phyloP scores from a whole-genome alignment of 169 alveolate genomes.

The Cyclospora cayetanensis region DNA sequence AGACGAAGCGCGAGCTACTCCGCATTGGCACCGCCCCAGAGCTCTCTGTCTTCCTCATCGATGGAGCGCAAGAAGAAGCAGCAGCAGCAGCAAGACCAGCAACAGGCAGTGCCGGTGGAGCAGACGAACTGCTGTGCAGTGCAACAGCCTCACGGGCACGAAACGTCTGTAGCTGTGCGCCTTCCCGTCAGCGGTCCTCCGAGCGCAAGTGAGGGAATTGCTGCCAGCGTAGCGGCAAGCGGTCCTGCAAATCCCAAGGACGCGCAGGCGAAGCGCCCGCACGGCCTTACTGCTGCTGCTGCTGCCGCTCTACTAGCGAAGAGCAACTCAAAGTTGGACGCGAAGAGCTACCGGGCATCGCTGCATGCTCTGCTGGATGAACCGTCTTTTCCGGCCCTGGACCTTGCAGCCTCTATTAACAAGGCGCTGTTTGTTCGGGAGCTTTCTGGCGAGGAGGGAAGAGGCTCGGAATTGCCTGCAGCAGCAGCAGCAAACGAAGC shows the following conservation, averaged over 20 bases:
- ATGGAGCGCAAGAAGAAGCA: not conserved
- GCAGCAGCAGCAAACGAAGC: not conserved
- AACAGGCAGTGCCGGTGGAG: not conserved
- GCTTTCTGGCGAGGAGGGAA: not conserved
- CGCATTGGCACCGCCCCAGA: not conserved
- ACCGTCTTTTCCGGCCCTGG: conserved; percentile 56
- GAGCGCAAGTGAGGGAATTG: not conserved
- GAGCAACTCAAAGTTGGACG: not conserved
- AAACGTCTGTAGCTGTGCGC: not conserved
- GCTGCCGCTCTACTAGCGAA: not conserved
- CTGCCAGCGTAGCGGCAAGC: not conserved
- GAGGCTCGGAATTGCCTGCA: not conserved
- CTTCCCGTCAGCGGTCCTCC: not conserved
- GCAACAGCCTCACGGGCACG: conserved; percentile 30
- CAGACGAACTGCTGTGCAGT: not conserved
- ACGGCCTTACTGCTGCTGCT: not conserved
- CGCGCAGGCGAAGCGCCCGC: not conserved
- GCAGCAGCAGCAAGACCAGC: conserved; percentile 1
- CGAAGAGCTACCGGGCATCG: conserved; percentile 4
- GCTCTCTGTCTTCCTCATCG: not conserved
- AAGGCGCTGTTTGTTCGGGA: conserved; percentile 52
- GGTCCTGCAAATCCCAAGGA: too few species aligned
- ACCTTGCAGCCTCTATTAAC: conserved; percentile 60
- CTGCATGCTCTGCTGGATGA: conserved; percentile 30
- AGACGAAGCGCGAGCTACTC: conserved; percentile 47